phyloP scores from a whole-genome alignment of 1,139 yeast genomes.

The Scheffersomyces titani region DNA sequence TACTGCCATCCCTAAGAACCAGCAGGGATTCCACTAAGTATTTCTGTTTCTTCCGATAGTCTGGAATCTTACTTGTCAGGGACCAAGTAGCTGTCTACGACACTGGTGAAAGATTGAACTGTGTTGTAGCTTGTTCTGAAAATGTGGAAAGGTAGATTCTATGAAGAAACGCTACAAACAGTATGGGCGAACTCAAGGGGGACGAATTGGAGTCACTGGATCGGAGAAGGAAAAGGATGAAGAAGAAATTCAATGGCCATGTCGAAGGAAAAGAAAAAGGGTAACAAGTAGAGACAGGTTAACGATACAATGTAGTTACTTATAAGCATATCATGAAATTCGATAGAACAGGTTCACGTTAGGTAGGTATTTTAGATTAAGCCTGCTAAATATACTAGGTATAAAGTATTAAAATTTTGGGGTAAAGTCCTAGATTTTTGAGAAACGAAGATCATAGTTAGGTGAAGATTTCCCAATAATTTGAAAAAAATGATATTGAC shows the following conservation, averaged over 20 bases:
- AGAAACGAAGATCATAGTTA: neutral
- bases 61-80: conserved; percentile 67
- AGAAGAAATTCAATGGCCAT: conserved; percentile 51
- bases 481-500: no score
- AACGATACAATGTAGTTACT: conserved; percentile 56
- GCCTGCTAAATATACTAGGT: neutral
- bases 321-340: neutral
- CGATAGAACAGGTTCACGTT: neutral
- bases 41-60: conserved; percentile 88
- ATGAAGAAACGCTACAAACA: conserved; percentile 66
- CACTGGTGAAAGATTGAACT: conserved; percentile 90
- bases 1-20: conserved; percentile 44
- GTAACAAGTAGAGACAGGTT: conserved; percentile 37
- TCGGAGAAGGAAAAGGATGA: conserved; percentile 70
- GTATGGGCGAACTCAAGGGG: conserved; percentile 28
- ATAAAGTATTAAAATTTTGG: neutral
- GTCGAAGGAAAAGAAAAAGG: conserved; percentile 40
- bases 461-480: neutral
- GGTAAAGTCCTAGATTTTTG: neutral
- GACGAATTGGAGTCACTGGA: conserved; percentile 42
- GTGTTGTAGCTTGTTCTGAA: conserved; percentile 82
- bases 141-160: conserved; percentile 65
- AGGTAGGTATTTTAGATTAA: neutral
- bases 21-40: conserved; percentile 48
- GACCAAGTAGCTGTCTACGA: conserved; percentile 91